Percentiles rank a stretch among this genome's conserved stretches.
These are phyloP conservation scores for Metschnikowia arizonensis DNA, from an alignment of 805 yeast species.

Conservation along the genomic window DNA sequence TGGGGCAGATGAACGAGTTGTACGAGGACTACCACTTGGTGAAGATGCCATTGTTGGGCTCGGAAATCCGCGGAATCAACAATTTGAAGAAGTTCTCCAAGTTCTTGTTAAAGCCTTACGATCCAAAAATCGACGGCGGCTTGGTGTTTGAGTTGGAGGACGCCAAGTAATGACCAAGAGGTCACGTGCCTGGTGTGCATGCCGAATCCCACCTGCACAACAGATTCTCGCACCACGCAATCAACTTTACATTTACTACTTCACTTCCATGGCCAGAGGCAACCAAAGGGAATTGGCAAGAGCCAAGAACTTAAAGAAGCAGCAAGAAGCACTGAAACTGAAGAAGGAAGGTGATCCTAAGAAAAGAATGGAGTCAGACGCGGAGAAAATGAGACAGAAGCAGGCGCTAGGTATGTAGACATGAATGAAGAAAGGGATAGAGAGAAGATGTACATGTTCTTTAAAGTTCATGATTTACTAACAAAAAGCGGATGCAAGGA, in stretches of 20 bases:
- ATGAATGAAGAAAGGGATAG: neutral
- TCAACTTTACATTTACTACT: neutral
- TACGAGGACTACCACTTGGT: slow-evolving; percentile 97
- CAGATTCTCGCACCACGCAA: neutral
- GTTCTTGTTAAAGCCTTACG: slow-evolving; percentile 73
- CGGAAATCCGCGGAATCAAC: slow-evolving; percentile 90
- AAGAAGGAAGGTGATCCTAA: slow-evolving; percentile 81
- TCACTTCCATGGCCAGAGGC: slow-evolving; percentile 71
- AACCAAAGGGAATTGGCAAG: slow-evolving; percentile 95
- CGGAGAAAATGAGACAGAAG: slow-evolving; percentile 83
- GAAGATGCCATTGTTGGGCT: slow-evolving; percentile 90
- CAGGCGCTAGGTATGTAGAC: slow-evolving; percentile 69
- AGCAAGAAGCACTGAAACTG: slow-evolving; percentile 54
- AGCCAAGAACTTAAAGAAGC: slow-evolving; percentile 80
- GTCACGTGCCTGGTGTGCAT: neutral
- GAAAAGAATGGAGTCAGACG: slow-evolving; percentile 83
- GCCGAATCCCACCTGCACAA: neutral
- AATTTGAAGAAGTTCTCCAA: slow-evolving; percentile 80
- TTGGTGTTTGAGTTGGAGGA: slow-evolving; percentile 55
- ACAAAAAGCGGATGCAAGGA: slow-evolving; percentile 47
- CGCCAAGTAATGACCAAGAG: slow-evolving; percentile 22
- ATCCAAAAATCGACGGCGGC: slow-evolving; percentile 56
- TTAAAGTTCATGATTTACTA: slow-evolving; percentile 1
- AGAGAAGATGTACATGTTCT: neutral
- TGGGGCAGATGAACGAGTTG: slow-evolving; percentile 91